Evolutionary conservation across 2,329 filamentous ascomycete genomes (phyloP).

Genomic region (Claviceps humidiphila): DNA sequence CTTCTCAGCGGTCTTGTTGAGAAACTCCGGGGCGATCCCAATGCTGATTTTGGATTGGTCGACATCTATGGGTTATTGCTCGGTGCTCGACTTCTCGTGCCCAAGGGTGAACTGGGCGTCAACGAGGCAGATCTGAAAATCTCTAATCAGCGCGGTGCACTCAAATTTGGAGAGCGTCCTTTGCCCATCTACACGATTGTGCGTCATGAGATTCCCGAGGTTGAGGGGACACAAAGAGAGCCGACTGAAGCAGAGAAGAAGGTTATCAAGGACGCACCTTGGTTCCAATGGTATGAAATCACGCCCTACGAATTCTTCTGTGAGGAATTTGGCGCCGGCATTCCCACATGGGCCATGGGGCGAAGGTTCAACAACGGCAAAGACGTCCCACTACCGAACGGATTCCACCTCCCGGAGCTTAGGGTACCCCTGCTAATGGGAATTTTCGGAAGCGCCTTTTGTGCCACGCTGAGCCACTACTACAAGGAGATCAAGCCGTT

Average conservation of each 20-base stretch:
- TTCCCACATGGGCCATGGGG: constrained; percentile 88
- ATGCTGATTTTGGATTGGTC: constrained; percentile 74
- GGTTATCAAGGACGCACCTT: constrained; percentile 52
- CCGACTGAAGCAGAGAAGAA: constrained; percentile 23
- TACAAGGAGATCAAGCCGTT: constrained; percentile 87
- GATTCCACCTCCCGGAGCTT: constrained; percentile 67
- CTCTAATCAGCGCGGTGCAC: constrained; percentile 68
- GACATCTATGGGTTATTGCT: constrained; percentile 85
- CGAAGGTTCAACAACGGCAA: constrained; percentile 63
- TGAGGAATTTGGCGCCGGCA: constrained; percentile 80
- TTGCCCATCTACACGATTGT: constrained; percentile 94
- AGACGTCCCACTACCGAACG: constrained; percentile 39
- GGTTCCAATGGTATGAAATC: constrained; percentile 98
- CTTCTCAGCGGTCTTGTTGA: constrained; percentile 81
- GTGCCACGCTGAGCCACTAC: constrained; percentile 88
- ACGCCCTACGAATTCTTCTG: constrained; percentile 93
- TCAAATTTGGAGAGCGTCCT: constrained; percentile 67
- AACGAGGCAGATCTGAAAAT: constrained; percentile 74
- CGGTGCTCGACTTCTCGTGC: constrained; percentile 72
- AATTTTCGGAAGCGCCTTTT: constrained; percentile 95
- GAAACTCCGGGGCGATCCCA: constrained; percentile 63
- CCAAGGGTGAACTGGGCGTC: constrained; percentile 60
- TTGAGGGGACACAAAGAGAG: constrained; percentile 26
- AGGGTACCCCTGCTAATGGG: constrained; percentile 76
- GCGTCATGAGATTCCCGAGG: constrained; percentile 74